Base-by-base conservation (phyloP, 116 monocot species). In the Papilionanthe hybrid region DNA sequence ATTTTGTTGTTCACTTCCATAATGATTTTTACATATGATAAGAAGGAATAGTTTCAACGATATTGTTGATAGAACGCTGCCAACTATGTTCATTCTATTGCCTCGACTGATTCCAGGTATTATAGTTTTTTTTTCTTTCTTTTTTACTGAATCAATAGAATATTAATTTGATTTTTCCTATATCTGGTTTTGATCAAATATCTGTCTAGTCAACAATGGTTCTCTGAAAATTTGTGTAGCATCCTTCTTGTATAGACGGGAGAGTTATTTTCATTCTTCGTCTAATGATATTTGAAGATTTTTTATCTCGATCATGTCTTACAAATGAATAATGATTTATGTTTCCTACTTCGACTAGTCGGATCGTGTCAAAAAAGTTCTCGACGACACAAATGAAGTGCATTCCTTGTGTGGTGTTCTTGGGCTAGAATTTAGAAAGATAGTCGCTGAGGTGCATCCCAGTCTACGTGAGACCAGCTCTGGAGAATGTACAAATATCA, bases 291-390 rank as follows among this genome's bases (percentile, higher is more conserved):
- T 49, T 28, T 55, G 48, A 69, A 23, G 17, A 43, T 67, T 44
- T 9, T 68, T 79, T 27, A 67, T 42, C 25, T 47, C 1, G 18
- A 63, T 76, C 74, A 30, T 47, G 77, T 41, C 25, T 41, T 9
- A 12, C 42, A 19, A 60, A 63, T 1, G 1, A 5, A 11, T 78
- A 43, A 73, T 75, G 10, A 50, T 63, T 73, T 19, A 82, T 15
- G 42, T 72, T 25, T n/a, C 58, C 27, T 42, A 15, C 43, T 18
- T 73, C 37, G 71, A n/a, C 77, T 0, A 89, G 89, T 84, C 81
- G 22, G 89, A 84, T 63, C 83, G 89, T 27, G 82, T 89, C 65
- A 77, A 86, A 3, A 89, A 89, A 75, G 84, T 86, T 80, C 80
- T 86, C 13, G 75, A 82, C 19, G 75, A 84, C 55, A 77, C 86